A percentile compares a stretch with the other conserved stretches of the same genome.
Conservation (phyloP, 2,329 filamentous ascomycete species). For the Beauveria caledonica region DNA sequence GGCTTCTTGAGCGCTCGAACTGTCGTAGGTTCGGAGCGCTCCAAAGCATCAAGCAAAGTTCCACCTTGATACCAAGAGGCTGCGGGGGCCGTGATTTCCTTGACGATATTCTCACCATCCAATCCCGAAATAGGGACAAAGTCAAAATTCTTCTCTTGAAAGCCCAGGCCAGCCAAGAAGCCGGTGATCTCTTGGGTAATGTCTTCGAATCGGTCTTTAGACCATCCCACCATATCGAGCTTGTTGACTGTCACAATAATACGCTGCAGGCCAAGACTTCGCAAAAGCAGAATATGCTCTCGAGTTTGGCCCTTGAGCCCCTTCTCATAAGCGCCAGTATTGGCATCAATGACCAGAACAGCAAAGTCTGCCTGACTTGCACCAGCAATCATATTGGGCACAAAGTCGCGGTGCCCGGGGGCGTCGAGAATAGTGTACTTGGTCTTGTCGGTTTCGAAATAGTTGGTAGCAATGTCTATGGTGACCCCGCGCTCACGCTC, state of each 20-base stretch:
- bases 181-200: conserved; percentile 76
- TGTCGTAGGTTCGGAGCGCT: conserved; percentile 66
- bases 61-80: conserved; percentile 73
- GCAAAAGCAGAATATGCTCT: conserved; percentile 82
- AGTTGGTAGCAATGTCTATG: conserved; percentile 91
- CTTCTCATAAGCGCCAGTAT: conserved; percentile 85
- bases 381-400: conserved; percentile 98
- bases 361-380: conserved; percentile 95
- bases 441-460: conserved; percentile 83
- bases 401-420: conserved; percentile 89
- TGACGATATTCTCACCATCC: conserved; percentile 76
- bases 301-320: conserved; percentile 89
- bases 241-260: conserved; percentile 94
- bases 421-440: conserved; percentile 92
- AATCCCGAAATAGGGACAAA: conserved; percentile 90
- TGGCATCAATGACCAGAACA: conserved; percentile 86
- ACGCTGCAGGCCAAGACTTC: conserved; percentile 83
- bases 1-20: conserved; percentile 64
- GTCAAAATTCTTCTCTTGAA: conserved; percentile 69
- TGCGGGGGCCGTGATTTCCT: conserved; percentile 43
- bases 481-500: conserved; percentile 87
- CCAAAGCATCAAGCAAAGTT: conserved; percentile 76
- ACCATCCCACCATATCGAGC: conserved; percentile 82
- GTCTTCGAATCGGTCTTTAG: conserved; percentile 70
- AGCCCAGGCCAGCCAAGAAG: conserved; percentile 76